Percentiles rank a stretch among this genome's conserved stretches.
Evolutionary conservation across 768 basidiomycete genomes (phyloP).

Genomic region (Austroboletus eburneus): DNA sequence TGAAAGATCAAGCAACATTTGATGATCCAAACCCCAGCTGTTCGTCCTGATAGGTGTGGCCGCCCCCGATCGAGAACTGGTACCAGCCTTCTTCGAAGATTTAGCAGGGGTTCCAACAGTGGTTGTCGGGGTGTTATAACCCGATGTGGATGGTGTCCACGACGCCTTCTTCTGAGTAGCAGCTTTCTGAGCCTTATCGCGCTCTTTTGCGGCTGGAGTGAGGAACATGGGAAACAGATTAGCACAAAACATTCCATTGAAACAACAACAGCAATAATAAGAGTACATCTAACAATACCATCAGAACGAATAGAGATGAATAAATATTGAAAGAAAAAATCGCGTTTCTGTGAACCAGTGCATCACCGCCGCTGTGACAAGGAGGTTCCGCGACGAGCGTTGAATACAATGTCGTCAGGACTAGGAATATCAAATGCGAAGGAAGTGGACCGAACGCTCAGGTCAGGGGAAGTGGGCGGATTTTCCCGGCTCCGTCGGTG

Average conservation of each 20-base stretch:
- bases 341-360: slow-evolving; percentile 2
- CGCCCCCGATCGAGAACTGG: too few species aligned
- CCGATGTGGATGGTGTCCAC: slow-evolving; percentile 34
- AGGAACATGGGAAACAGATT: slow-evolving; percentile 31
- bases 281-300: slow-evolving; percentile 28
- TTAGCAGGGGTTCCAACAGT: slow-evolving; percentile 39
- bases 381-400: slow-evolving; percentile 73
- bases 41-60: slow-evolving; percentile 39
- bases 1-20: slow-evolving; percentile 67
- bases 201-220: slow-evolving; percentile 69
- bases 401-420: slow-evolving; percentile 86
- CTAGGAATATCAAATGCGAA: slow-evolving; percentile 82
- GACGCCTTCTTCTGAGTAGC: slow-evolving; percentile 40
- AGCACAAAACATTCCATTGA: slow-evolving; percentile 37
- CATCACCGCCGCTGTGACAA: slow-evolving; percentile 39
- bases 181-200: slow-evolving; percentile 67
- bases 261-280: slow-evolving; percentile 25
- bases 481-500: slow-evolving; percentile 8
- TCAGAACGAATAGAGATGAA: slow-evolving; percentile 13
- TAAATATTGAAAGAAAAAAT: slow-evolving; percentile 9
- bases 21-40: slow-evolving; percentile 42
- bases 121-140: slow-evolving; percentile 38
- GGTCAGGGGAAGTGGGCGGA: slow-evolving; percentile 30
- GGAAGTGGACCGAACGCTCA: slow-evolving; percentile 31
- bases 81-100: too few species aligned